Evolutionary conservation across 2,329 filamentous ascomycete genomes (phyloP).

Genomic region (Falciphora oryzae): DNA sequence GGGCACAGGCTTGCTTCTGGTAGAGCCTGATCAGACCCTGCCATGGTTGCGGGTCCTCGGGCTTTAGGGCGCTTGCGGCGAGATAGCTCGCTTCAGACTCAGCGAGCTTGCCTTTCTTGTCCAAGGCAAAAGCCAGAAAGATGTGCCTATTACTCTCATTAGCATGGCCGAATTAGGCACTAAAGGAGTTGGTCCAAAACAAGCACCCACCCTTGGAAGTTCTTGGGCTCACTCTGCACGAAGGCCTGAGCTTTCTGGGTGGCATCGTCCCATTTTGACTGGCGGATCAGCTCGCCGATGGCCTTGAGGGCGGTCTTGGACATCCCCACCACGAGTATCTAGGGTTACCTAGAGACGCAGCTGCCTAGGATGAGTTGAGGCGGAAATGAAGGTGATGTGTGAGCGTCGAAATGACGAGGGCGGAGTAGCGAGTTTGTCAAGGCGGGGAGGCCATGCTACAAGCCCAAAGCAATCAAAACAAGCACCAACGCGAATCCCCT

Average conservation of each 20-base stretch:
- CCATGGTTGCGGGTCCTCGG: constrained; percentile 78
- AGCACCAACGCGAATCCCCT: neutral
- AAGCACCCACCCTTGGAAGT: constrained; percentile 69
- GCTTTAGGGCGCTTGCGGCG: constrained; percentile 64
- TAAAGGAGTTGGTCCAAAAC: neutral
- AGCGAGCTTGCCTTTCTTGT: constrained; percentile 65
- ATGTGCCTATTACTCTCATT: constrained; percentile 52
- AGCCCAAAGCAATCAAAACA: neutral
- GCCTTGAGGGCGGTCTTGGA: constrained; percentile 74
- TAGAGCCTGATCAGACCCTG: constrained; percentile 83
- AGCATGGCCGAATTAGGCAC: constrained; percentile 6
- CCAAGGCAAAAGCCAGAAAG: constrained; percentile 80
- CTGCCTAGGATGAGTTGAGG: neutral
- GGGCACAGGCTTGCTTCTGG: constrained; percentile 66
- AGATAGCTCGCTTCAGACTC: constrained; percentile 74
- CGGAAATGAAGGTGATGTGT: neutral
- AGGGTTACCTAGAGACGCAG: neutral
- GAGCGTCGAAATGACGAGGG: neutral
- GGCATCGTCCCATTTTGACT: constrained; percentile 73
- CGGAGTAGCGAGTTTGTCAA: neutral
- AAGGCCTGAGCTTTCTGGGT: constrained; percentile 63
- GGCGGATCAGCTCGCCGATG: constrained; percentile 71
- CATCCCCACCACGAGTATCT: neutral
- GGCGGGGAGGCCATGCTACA: neutral
- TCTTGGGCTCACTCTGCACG: constrained; percentile 66